phyloP scores from a whole-genome alignment of 768 basidiomycete species.

The Mycena venus region DNA sequence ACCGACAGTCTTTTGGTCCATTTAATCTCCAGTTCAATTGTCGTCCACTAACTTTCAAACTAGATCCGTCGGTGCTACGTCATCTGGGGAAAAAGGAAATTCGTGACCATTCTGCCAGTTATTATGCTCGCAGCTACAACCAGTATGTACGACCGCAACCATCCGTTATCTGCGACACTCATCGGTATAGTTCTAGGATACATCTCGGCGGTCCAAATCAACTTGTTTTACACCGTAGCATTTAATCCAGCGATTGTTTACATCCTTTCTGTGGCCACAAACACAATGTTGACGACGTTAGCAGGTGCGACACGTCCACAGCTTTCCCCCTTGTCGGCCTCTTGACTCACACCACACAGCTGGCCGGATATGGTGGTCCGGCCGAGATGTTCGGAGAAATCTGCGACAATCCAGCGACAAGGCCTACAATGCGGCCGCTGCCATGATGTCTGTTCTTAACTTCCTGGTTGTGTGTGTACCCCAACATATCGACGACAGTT shows the following conservation, averaged over 20 bases:
- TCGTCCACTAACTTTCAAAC: neutral
- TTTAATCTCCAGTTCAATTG: neutral
- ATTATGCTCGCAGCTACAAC: neutral
- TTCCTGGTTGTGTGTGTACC: neutral
- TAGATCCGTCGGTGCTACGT: neutral
- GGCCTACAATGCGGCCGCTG: neutral
- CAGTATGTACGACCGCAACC: neutral
- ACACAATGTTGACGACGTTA: neutral
- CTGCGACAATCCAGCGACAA: neutral
- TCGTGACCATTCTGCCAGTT: neutral
- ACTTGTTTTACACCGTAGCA: neutral
- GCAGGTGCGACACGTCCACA: neutral
- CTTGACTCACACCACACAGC: neutral
- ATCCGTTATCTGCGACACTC: neutral
- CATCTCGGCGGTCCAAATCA: neutral
- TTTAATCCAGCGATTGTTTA: neutral
- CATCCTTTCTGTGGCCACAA: neutral
- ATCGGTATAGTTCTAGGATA: neutral
- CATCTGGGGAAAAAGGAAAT: neutral
- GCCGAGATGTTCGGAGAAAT: neutral
- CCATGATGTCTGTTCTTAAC: neutral
- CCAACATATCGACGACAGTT: neutral
- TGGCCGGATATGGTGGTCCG: neutral
- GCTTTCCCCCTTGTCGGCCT: neutral
- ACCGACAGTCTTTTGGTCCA: neutral